Evolutionary conservation across 2,329 filamentous ascomycete species (phyloP).

Genomic region (Colletotrichum orchidophilum): DNA sequence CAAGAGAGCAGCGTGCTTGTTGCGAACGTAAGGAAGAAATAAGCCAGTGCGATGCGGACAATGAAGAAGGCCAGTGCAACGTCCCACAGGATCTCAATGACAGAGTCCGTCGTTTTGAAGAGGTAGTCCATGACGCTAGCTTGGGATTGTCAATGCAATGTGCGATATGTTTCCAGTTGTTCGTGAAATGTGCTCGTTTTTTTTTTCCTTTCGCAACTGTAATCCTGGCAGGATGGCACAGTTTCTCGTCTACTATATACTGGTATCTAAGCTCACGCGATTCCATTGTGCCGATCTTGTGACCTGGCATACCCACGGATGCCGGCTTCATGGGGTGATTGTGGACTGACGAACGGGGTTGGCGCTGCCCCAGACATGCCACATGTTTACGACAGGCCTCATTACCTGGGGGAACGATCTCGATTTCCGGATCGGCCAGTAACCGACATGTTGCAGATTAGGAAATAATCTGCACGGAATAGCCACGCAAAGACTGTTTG

Average conservation of each 20-base stretch:
- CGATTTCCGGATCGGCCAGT: too few relatives aligned
- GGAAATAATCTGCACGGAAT: background rate
- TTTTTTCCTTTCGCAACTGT: background rate
- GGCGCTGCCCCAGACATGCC: background rate
- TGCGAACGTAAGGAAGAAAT: conserved; percentile 42
- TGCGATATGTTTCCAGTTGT: background rate
- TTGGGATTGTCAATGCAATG: background rate
- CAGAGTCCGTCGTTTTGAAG: conserved; percentile 45
- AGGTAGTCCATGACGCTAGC: conserved; percentile 25
- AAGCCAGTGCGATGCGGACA: conserved; percentile 43
- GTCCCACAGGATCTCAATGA: conserved; percentile 50
- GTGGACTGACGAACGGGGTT: conserved; percentile 16
- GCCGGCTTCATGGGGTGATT: conserved; percentile 23
- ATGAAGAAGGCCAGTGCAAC: conserved; percentile 47
- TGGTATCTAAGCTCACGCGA: conserved; percentile 3
- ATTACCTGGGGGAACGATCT: background rate
- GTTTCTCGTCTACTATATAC: conserved; percentile 1
- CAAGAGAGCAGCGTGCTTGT: conserved; percentile 35
- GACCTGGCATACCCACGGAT: background rate
- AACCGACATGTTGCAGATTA: background rate
- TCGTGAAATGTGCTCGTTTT: background rate
- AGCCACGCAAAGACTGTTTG: background rate
- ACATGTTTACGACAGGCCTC: background rate
- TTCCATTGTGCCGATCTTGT: background rate
- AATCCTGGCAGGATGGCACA: background rate